Evolutionary conservation across 306 rosid genomes (phyloP).

Genomic region (Prunus fruticosa): DNA sequence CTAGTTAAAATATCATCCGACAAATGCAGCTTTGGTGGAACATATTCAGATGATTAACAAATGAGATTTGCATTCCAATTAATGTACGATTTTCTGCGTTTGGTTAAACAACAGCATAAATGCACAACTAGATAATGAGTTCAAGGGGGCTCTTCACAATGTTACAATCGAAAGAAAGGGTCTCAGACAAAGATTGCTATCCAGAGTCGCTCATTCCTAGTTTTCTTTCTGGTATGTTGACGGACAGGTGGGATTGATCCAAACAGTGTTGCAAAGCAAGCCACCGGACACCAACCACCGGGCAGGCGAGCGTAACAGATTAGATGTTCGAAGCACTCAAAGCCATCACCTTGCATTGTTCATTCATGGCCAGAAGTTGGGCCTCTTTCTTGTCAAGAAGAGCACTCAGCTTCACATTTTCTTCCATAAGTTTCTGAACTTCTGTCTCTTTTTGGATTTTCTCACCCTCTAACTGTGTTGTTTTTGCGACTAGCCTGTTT

Average conservation of each 20-base stretch:
- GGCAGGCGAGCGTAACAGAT: not conserved
- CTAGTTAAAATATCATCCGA: not conserved
- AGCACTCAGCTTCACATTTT: constrained; percentile 83
- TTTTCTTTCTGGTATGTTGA: constrained; percentile 13
- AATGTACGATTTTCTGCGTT: not conserved
- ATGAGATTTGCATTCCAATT: not conserved
- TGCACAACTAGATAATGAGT: constrained; percentile 34
- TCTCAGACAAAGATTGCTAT: constrained; percentile 20
- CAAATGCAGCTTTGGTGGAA: not conserved
- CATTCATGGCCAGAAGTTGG: constrained; percentile 90
- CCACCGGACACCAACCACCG: constrained; percentile 10
- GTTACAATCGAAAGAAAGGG: constrained; percentile 31
- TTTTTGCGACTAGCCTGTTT: constrained; percentile 83
- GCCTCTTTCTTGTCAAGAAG: constrained; percentile 99
- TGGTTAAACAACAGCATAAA: constrained; percentile 6
- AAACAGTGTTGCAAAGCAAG: constrained; percentile 15
- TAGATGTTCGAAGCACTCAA: constrained; percentile 80
- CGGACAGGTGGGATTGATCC: constrained; percentile 16
- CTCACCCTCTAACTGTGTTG: constrained; percentile 95
- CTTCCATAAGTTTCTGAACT: constrained; percentile 97
- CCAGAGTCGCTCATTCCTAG: constrained; percentile 22
- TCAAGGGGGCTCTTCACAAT: constrained; percentile 32
- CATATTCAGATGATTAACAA: not conserved
- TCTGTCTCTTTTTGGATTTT: constrained; percentile 92
- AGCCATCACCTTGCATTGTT: constrained; percentile 99